These are phyloP conservation scores for Manihot esculenta DNA, from an alignment of 441 rosid species.

Conservation along the genomic window DNA sequence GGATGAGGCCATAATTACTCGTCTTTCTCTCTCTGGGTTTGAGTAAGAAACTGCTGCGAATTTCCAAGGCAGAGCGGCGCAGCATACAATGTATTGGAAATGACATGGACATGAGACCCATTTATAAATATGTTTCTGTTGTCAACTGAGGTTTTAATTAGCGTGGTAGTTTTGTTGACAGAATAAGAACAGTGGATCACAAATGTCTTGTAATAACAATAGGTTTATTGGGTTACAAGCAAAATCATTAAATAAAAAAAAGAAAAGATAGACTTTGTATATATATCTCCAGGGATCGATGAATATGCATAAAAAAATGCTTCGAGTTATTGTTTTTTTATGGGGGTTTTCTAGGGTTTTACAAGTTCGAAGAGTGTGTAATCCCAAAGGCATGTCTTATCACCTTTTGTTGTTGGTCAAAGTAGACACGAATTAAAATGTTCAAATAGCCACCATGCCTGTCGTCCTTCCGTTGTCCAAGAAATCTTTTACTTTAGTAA, in stretches of 20 bases:
- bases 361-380: constrained; percentile 25
- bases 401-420: constrained; percentile 29
- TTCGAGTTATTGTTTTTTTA: no score
- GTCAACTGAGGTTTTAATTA: background rate
- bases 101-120: background rate
- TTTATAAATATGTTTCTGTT: background rate
- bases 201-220: constrained; percentile 17
- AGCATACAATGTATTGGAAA: constrained; percentile 29
- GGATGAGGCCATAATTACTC: constrained; percentile 20
- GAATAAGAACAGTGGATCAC: constrained; percentile 21
- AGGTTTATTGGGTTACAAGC: constrained; percentile 17
- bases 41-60: constrained; percentile 22
- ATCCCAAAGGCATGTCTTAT: constrained; percentile 58
- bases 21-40: constrained; percentile 13
- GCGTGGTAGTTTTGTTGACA: constrained; percentile 11
- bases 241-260: background rate
- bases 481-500: background rate
- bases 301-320: background rate
- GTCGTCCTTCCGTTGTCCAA: constrained; percentile 21
- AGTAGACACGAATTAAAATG: constrained; percentile 22
- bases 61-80: constrained; percentile 32
- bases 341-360: constrained; percentile 3
- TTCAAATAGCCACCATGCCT: constrained; percentile 29
- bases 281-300: no score
- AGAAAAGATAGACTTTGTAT: background rate